Percentiles rank a stretch among this genome's conserved stretches.
These are phyloP conservation scores for Rhizopus sp. DNA, from an alignment of 371 early-diverging fungal species.

Conservation along the genomic window DNA sequence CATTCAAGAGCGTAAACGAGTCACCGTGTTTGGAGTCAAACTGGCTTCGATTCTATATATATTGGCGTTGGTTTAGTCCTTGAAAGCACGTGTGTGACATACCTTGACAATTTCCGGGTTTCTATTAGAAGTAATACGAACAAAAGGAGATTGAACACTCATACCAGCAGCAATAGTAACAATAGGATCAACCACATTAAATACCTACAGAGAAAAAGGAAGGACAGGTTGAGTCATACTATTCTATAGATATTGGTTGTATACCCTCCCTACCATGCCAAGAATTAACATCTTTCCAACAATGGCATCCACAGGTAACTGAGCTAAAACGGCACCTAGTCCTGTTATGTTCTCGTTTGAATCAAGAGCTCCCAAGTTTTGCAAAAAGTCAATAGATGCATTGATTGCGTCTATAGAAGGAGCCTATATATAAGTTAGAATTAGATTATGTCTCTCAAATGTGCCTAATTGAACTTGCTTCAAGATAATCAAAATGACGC, in stretches of 20 bases:
- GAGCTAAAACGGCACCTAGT: slow-evolving; percentile 81
- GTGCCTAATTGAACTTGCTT: slow-evolving; percentile 34
- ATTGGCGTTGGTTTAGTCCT: background rate
- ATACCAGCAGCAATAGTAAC: slow-evolving; percentile 82
- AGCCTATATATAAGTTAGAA: slow-evolving; percentile 9
- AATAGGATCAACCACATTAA: slow-evolving; percentile 72
- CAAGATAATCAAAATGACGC: slow-evolving; percentile 56
- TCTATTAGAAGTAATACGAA: slow-evolving; percentile 43
- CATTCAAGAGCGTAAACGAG: slow-evolving; percentile 64
- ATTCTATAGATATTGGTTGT: background rate
- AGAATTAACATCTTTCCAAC: slow-evolving; percentile 87
- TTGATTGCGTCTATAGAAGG: slow-evolving; percentile 68
- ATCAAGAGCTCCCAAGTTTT: slow-evolving; percentile 62
- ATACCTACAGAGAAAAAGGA: slow-evolving; percentile 34
- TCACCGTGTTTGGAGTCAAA: slow-evolving; percentile 66
- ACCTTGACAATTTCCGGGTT: slow-evolving; percentile 48
- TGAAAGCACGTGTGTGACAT: background rate
- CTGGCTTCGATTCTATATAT: slow-evolving; percentile 46
- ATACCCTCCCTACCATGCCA: slow-evolving; percentile 41
- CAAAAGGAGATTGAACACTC: slow-evolving; percentile 72
- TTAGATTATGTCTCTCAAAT: slow-evolving; percentile 32
- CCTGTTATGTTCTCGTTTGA: slow-evolving; percentile 68
- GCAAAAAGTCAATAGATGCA: slow-evolving; percentile 60
- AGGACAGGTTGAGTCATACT: too few relatives aligned
- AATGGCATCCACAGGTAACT: slow-evolving; percentile 84